Conservation (phyloP, 2,329 filamentous ascomycete species). For the Colletotrichum limetticola region DNA sequence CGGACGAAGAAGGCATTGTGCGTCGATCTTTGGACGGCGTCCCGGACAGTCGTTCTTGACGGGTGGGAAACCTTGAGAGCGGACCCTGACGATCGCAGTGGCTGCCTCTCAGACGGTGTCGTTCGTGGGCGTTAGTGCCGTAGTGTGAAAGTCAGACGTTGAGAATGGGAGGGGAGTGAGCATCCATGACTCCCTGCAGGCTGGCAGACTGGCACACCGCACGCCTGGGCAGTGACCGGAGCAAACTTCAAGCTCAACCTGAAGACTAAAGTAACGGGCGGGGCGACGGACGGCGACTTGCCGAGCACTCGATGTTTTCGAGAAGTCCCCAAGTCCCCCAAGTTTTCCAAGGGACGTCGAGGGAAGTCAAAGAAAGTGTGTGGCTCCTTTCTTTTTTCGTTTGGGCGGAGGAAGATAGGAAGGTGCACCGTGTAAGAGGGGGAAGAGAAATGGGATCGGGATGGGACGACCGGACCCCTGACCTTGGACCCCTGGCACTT, state of each 20-base stretch:
- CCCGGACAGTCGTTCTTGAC: conserved; percentile 13
- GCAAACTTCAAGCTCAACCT: neutral
- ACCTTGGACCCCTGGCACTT: conserved; percentile 15
- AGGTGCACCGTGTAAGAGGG: neutral
- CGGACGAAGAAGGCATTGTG: conserved; percentile 8
- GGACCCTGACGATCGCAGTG: conserved; percentile 28
- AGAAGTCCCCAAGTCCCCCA: neutral
- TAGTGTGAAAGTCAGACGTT: neutral
- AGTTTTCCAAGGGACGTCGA: neutral
- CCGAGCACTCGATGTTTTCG: neutral
- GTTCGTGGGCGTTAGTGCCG: neutral
- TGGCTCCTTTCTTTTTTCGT: neutral
- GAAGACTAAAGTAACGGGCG: neutral
- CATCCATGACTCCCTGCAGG: neutral
- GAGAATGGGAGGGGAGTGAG: neutral
- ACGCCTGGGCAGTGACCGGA: neutral
- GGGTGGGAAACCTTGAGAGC: conserved; percentile 10
- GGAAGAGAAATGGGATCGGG: neutral
- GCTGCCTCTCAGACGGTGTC: neutral
- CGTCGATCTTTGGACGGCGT: conserved; percentile 19
- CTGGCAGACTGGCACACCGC: no score
- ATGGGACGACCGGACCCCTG: conserved; percentile 25
- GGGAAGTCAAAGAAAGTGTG: neutral
- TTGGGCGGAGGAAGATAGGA: neutral
- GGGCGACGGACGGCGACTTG: conserved; percentile 5